Conservation (phyloP, 257 asterid species). For the Solanum sparsipilum region DNA sequence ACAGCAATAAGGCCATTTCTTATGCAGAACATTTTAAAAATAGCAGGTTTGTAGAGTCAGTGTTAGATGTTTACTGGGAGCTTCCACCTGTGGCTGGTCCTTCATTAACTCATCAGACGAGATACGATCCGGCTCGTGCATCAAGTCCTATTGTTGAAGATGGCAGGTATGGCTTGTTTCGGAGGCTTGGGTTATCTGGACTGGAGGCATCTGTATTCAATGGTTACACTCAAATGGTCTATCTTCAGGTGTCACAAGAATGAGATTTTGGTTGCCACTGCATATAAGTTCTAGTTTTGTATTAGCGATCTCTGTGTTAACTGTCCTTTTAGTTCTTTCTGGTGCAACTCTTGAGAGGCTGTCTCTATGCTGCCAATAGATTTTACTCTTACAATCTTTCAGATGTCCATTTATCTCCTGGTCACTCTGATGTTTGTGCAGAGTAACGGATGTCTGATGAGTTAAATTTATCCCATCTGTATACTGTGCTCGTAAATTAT, state of each 20-base stretch:
- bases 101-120: slow-evolving; percentile 87
- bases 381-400: background rate
- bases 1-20: slow-evolving; percentile 67
- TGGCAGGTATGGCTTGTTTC: slow-evolving; percentile 66
- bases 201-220: slow-evolving; percentile 73
- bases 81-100: slow-evolving; percentile 98
- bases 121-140: slow-evolving; percentile 93
- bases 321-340: background rate
- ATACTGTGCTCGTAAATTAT: background rate
- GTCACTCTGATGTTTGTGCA: background rate
- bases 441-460: background rate
- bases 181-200: slow-evolving; percentile 53
- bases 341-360: background rate
- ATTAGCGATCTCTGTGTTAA: background rate
- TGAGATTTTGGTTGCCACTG: slow-evolving; percentile 1
- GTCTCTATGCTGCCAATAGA: background rate
- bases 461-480: background rate
- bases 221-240: slow-evolving; percentile 98
- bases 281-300: background rate
- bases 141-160: slow-evolving; percentile 76
- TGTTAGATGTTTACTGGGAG: slow-evolving; percentile 88
- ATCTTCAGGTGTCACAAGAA: slow-evolving; percentile 60
- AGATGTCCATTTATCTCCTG: background rate
- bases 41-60: slow-evolving; percentile 83
- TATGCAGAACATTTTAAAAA: slow-evolving; percentile 60